Evolutionary conservation across 805 yeast genomes (phyloP), one percentile per base, ranked within the genome.

Genomic region (Isabelozyma rhagii): DNA sequence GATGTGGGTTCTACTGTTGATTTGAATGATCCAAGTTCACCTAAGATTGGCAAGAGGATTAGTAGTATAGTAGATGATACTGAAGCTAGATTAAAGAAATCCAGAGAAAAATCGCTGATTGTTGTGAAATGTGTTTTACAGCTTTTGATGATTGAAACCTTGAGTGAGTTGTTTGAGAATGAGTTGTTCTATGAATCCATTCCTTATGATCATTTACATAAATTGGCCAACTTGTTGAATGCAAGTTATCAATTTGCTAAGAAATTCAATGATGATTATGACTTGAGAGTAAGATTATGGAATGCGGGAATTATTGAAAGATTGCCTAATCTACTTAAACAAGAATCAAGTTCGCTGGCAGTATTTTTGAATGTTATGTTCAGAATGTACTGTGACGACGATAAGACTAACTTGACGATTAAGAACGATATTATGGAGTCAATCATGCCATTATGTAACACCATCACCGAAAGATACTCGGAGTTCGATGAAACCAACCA

Each of bases 61-160:
- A 41, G 28, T 14, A 49, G 54, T 28, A 55, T 56, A 47, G 61
- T 56, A 8, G 55, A 53, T n/a, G 64, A 74, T 46, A 58, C 69
- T 18, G 78, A 73, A 39, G 52, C 50, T 28, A 69, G 76, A 38
- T 47, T 72, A 40, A 74, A 72, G 48, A 77, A 75, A 57, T 68
- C 82, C 17, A 78, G 74, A 51, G 81, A 81, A 18, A 85, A 84
- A 60, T 83, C 89, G 27, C 77, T 87, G 0, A 89, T 93, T 61
- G 96, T 94, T 41, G 89, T 91, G 43, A 92, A 92, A 67, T 90
- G 97, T 69, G 96, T 94, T 18, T 73, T 93, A 56, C 98, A 94
- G 63, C 72, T 93, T 50, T 77, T 92, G 60, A 82, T 94, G 82
- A 91, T 94, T 59, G 97, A 93, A 64, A 81, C 89, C 0, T 75